Percentiles rank a stretch among this genome's conserved stretches.
These are phyloP conservation scores for Globisporangium alternatum DNA, from an alignment of 352 stramenopile genomes.

Conservation along the genomic window DNA sequence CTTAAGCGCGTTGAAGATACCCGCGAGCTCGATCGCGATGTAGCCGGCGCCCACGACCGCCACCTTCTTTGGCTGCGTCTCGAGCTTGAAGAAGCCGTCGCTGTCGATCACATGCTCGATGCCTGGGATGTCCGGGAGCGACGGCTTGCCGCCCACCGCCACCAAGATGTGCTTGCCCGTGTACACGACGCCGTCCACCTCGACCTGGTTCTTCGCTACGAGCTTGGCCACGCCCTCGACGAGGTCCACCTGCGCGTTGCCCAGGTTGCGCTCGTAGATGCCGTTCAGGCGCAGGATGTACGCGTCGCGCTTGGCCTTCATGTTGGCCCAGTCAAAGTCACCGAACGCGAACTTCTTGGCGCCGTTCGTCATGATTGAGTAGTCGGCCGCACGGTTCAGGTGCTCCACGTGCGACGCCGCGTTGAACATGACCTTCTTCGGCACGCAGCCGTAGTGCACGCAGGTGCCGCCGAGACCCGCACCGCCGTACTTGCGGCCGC, in stretches of 20 bases:
- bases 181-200: slow-evolving; percentile 73
- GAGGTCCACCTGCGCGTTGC: slow-evolving; percentile 87
- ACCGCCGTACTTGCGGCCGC: slow-evolving; percentile 22
- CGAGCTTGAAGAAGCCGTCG: slow-evolving; percentile 97
- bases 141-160: slow-evolving; percentile 90
- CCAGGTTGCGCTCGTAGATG: slow-evolving; percentile 95
- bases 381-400: slow-evolving; percentile 57
- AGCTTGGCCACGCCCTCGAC: slow-evolving; percentile 91
- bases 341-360: slow-evolving; percentile 13
- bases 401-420: slow-evolving; percentile 80
- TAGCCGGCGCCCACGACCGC: slow-evolving; percentile 96
- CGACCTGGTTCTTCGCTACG: slow-evolving; percentile 72
- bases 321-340: slow-evolving; percentile 88
- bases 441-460: slow-evolving; percentile 98
- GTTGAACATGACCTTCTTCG: slow-evolving; percentile 99
- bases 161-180: slow-evolving; percentile 94
- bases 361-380: slow-evolving; percentile 54
- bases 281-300: slow-evolving; percentile 96
- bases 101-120: slow-evolving; percentile 93
- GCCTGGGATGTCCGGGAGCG: slow-evolving; percentile 79
- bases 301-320: slow-evolving; percentile 92
- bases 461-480: slow-evolving; percentile 93
- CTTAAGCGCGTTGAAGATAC: slow-evolving; percentile 92
- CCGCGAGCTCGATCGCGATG: slow-evolving; percentile 97
- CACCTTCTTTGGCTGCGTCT: slow-evolving; percentile 87